phyloP scores from a whole-genome alignment of 306 rosid species.

The Cucurbita pepo region DNA sequence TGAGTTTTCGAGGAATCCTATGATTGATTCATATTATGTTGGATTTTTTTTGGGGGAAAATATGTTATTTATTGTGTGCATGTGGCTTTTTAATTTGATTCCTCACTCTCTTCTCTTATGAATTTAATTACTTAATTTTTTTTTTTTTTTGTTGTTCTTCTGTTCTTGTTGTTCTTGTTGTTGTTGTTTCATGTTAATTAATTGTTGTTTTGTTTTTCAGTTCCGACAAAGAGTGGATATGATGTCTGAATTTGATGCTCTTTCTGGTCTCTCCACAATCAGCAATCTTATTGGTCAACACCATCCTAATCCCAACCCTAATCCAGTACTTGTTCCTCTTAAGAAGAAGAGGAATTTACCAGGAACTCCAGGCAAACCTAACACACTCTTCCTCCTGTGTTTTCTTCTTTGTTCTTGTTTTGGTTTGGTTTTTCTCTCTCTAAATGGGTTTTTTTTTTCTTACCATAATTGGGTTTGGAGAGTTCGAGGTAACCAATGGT shows the following conservation, averaged over 20 bases:
- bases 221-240: conserved; percentile 1
- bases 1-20: neutral
- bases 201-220: neutral
- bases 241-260: conserved; percentile 23
- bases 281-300: conserved; percentile 7
- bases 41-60: neutral
- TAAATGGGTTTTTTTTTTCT: neutral
- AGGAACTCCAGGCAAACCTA: conserved; percentile 62
- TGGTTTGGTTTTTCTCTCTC: neutral
- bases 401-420: neutral
- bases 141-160: too few relatives aligned
- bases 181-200: neutral
- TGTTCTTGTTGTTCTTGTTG: neutral
- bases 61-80: neutral
- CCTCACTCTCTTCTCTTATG: too few relatives aligned
- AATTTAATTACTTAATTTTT: too few relatives aligned
- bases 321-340: conserved; percentile 14
- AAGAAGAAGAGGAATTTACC: conserved; percentile 75
- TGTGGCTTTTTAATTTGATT: neutral
- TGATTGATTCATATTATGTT: neutral
- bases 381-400: neutral
- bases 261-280: conserved; percentile 8
- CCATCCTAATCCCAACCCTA: conserved; percentile 23
- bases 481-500: neutral
- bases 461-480: neutral